phyloP scores from a whole-genome alignment of 129 eudicot genomes.

The Pittosporum tobira region DNA sequence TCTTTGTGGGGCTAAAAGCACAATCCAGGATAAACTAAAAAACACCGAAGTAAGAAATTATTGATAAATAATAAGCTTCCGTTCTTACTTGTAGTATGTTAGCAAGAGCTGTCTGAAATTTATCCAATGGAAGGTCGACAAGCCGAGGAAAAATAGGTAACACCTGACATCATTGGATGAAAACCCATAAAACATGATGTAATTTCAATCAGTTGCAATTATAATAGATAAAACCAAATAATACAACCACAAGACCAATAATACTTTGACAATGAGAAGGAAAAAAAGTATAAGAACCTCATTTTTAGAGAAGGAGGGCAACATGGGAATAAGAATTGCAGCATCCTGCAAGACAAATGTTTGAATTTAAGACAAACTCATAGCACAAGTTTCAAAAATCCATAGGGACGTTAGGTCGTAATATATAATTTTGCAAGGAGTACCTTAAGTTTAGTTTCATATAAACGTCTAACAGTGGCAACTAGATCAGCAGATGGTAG shows the following conservation, averaged over 20 bases:
- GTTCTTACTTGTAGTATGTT: slow-evolving; percentile 74
- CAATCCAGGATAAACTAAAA: neutral
- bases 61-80: slow-evolving; percentile 5
- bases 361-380: slow-evolving; percentile 7
- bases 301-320: slow-evolving; percentile 64
- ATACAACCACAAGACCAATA: too few species aligned
- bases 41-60: neutral
- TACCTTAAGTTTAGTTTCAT: slow-evolving; percentile 92
- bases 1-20: neutral
- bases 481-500: slow-evolving; percentile 66
- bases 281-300: slow-evolving; percentile 43
- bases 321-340: slow-evolving; percentile 71
- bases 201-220: too few species aligned
- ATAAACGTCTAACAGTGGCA: slow-evolving; percentile 66
- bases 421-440: neutral
- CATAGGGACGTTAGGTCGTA: neutral
- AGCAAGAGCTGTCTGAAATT: slow-evolving; percentile 89
- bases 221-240: too few species aligned
- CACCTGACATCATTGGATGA: slow-evolving; percentile 46
- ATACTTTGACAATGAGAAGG: too few species aligned
- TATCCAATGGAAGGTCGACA: slow-evolving; percentile 78
- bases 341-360: slow-evolving; percentile 68
- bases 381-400: neutral
- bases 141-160: slow-evolving; percentile 92
- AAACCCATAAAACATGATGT: neutral